Percentiles rank a stretch among this genome's conserved stretches.
phyloP scores from a whole-genome alignment of 495 filamentous ascomycete genomes.

The Lentithecium fluviatile region DNA sequence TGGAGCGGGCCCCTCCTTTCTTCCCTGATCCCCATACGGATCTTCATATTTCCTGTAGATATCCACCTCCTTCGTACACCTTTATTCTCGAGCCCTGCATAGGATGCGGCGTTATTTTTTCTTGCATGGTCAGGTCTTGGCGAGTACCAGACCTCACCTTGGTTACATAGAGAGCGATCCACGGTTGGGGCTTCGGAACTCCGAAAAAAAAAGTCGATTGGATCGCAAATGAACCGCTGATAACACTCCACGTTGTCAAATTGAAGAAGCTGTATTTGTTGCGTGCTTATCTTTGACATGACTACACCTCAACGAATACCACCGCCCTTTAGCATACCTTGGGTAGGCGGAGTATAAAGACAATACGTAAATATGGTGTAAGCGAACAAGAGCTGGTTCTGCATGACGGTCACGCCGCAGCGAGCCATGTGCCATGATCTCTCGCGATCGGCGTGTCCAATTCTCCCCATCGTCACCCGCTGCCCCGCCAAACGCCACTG shows the following conservation, averaged over 20 bases:
- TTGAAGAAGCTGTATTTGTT: too few species aligned
- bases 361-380: too few species aligned
- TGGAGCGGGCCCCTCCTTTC: neutral
- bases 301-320: too few species aligned
- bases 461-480: neutral
- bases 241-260: too few species aligned
- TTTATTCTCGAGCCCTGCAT: neutral
- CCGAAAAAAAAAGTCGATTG: neutral
- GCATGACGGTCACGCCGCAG: too few species aligned
- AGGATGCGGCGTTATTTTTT: constrained; percentile 2
- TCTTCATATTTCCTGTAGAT: constrained; percentile 5
- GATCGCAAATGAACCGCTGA: too few species aligned
- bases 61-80: constrained; percentile 7
- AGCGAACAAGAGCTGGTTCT: too few species aligned
- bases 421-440: too few species aligned
- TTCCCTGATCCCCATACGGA: neutral
- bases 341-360: too few species aligned
- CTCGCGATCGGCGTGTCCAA: too few species aligned
- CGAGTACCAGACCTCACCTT: neutral
- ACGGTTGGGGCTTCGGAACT: neutral
- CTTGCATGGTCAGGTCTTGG: neutral
- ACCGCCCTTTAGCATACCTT: too few species aligned
- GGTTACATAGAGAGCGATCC: neutral
- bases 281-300: too few species aligned
- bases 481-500: constrained; percentile 18